Evolutionary conservation across 495 filamentous ascomycete species (phyloP).

Genomic region (Talaromyces proteolyticus): DNA sequence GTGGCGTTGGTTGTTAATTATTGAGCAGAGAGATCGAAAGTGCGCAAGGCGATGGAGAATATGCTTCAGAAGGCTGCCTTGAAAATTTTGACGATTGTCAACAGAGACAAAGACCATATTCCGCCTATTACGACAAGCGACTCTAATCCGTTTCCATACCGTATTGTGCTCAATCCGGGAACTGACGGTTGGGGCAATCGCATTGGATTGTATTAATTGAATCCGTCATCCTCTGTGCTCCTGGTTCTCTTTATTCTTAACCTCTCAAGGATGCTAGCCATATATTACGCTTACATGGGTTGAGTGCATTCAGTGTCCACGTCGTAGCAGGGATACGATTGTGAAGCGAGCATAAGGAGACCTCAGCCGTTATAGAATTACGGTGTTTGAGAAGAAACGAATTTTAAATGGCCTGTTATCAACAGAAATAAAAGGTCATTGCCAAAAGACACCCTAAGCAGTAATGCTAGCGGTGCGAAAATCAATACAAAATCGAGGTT

Average conservation of each 20-base stretch:
- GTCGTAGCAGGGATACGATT: too few species aligned
- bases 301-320: too few species aligned
- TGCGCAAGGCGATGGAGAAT: slow-evolving; percentile 79
- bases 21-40: slow-evolving; percentile 86
- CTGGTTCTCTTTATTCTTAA: too few species aligned
- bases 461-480: neutral
- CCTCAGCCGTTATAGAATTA: too few species aligned
- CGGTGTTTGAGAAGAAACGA: too few species aligned
- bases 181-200: slow-evolving; percentile 73
- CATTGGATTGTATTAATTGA: slow-evolving; percentile 65
- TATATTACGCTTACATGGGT: too few species aligned
- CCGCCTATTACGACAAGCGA: slow-evolving; percentile 94
- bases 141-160: slow-evolving; percentile 90
- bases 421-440: neutral
- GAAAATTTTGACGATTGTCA: slow-evolving; percentile 81
- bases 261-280: too few species aligned
- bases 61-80: slow-evolving; percentile 79
- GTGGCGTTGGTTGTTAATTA: too few species aligned
- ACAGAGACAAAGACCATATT: slow-evolving; percentile 90
- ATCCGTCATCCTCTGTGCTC: neutral
- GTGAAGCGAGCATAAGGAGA: too few species aligned
- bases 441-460: neutral
- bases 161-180: slow-evolving; percentile 79
- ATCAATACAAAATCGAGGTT: neutral
- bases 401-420: too few species aligned